Conservation (phyloP, 805 yeast genomes). For the Zygoascus tannicola region DNA sequence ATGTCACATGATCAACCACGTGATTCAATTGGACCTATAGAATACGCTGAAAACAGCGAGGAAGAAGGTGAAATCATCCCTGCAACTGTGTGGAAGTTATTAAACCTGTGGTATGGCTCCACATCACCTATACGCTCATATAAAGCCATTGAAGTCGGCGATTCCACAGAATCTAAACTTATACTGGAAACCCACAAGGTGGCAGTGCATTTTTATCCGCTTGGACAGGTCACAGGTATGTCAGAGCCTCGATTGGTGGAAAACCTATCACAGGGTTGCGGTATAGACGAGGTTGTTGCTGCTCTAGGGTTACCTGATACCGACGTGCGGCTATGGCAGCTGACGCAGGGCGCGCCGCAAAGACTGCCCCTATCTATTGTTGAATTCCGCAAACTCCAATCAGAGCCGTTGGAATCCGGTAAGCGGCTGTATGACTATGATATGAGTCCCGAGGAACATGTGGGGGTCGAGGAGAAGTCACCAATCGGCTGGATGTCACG, state of each 20-base stretch:
- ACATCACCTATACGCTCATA: neutral
- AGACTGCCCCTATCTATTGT: neutral
- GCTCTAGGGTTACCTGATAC: neutral
- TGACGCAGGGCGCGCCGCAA: neutral
- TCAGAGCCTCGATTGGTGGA: neutral
- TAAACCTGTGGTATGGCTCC: conserved; percentile 5
- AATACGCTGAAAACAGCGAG: conserved; percentile 3
- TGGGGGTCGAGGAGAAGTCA: conserved; percentile 12
- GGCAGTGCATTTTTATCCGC: conserved; percentile 3
- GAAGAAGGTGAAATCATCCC: conserved; percentile 4
- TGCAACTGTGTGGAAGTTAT: neutral
- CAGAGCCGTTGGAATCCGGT: neutral
- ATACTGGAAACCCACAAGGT: conserved; percentile 5
- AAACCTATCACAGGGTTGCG: neutral
- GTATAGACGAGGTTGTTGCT: conserved; percentile 1
- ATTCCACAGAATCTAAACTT: neutral
- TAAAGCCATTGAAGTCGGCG: conserved; percentile 4
- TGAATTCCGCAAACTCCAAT: conserved; percentile 1
- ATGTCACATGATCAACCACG: neutral
- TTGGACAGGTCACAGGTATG: conserved; percentile 2
- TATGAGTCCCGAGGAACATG: neutral
- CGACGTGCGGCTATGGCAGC: conserved; percentile 2
- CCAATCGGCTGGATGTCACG: conserved; percentile 13
- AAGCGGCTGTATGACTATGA: neutral
- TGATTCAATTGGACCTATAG: neutral